Evolutionary conservation across 2,329 filamentous ascomycete genomes (phyloP).

Genomic region (Sporothrix curviconia): DNA sequence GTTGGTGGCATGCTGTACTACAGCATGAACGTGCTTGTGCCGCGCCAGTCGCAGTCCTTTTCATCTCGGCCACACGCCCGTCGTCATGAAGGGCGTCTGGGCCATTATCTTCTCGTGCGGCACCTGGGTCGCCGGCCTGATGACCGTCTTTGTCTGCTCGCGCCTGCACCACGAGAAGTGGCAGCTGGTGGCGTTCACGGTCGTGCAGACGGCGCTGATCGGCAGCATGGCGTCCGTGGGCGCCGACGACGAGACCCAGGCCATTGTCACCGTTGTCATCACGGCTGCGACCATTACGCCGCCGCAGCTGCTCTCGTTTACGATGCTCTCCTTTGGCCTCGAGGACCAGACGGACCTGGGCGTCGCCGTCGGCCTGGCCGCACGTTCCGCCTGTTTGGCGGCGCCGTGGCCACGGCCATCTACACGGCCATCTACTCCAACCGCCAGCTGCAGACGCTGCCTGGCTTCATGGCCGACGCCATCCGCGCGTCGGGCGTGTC

Average conservation of each 20-base stretch:
- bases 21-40: constrained; percentile 28
- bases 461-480: constrained; percentile 20
- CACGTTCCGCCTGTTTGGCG: constrained; percentile 32
- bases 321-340: constrained; percentile 30
- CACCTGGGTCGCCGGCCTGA: constrained; percentile 27
- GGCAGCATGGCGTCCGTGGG: constrained; percentile 30
- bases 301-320: constrained; percentile 28
- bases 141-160: constrained; percentile 25
- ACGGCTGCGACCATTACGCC: constrained; percentile 28
- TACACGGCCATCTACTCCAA: constrained; percentile 31
- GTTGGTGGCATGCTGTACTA: constrained; percentile 29
- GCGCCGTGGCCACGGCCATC: constrained; percentile 33
- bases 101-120: constrained; percentile 26
- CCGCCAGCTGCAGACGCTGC: constrained; percentile 24
- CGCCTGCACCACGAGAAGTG: constrained; percentile 30
- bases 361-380: constrained; percentile 31
- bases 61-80: constrained; percentile 9
- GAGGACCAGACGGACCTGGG: constrained; percentile 32
- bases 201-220: constrained; percentile 30
- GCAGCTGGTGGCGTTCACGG: constrained; percentile 30
- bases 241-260: constrained; percentile 27
- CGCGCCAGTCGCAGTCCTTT: constrained; percentile 37
- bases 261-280: constrained; percentile 29
- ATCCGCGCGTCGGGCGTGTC: constrained; percentile 17
- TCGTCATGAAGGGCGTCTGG: constrained; percentile 25